Percentiles rank a stretch among this genome's conserved stretches.
Evolutionary conservation across 352 stramenopile species (phyloP).

Genomic region (Blastocystis sp.): DNA sequence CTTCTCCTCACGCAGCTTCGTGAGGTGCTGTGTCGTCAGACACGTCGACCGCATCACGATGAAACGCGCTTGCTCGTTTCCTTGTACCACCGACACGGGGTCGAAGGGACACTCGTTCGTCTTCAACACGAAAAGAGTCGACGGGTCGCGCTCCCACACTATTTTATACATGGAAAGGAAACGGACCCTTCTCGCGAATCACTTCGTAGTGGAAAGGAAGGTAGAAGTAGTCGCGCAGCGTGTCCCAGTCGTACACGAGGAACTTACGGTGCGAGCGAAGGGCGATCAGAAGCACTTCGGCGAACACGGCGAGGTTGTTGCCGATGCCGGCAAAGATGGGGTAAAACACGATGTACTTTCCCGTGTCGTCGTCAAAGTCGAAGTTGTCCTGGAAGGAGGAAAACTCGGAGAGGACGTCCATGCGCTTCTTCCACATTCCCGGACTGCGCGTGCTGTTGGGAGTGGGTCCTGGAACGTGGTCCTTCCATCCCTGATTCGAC

Average conservation of each 20-base stretch:
- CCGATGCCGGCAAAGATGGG: constrained; percentile 42
- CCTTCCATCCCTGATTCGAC: constrained; percentile 5
- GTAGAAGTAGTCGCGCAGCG: constrained; percentile 27
- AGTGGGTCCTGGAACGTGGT: neutral
- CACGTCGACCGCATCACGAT: constrained; percentile 48
- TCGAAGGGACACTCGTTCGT: constrained; percentile 36
- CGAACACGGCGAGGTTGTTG: constrained; percentile 35
- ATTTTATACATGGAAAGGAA: neutral
- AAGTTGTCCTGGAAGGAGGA: constrained; percentile 3
- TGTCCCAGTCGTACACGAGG: constrained; percentile 40
- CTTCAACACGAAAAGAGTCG: constrained; percentile 13
- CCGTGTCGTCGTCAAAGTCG: neutral
- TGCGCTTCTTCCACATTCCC: neutral
- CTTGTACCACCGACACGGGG: neutral
- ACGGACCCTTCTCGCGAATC: constrained; percentile 29
- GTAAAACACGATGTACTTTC: constrained; percentile 43
- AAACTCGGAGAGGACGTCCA: neutral
- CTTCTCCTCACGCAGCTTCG: neutral
- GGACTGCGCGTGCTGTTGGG: neutral
- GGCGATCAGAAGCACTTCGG: constrained; percentile 3
- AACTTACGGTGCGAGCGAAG: constrained; percentile 30
- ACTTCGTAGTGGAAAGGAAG: constrained; percentile 40
- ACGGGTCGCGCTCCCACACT: constrained; percentile 40
- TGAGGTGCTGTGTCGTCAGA: constrained; percentile 1
- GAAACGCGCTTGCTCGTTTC: constrained; percentile 5